Evolutionary conservation across 495 filamentous ascomycete species (phyloP).

Genomic region (Hypomontagnella submonticulosa): DNA sequence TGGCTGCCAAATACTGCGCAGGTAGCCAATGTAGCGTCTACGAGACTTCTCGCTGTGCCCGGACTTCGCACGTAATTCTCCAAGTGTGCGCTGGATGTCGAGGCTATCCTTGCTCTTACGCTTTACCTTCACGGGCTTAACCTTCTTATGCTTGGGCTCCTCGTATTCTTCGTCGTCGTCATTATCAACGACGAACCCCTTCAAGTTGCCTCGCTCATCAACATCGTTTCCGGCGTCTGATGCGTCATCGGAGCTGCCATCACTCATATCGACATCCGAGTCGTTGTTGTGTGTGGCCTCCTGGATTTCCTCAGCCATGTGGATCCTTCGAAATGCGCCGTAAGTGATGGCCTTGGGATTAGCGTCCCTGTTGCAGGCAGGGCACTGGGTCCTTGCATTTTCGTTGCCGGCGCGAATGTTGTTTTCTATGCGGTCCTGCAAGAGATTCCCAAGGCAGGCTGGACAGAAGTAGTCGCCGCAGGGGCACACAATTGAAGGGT

Average conservation of each 20-base stretch:
- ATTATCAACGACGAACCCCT: conserved; percentile 68
- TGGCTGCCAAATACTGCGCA: conserved; percentile 74
- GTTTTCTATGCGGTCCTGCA: conserved; percentile 68
- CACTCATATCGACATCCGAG: conserved; percentile 22
- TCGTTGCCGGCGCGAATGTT: conserved; percentile 29
- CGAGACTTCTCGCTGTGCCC: conserved; percentile 70
- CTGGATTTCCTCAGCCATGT: conserved; percentile 63
- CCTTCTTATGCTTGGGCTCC: conserved; percentile 30
- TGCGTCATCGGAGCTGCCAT: conserved; percentile 47
- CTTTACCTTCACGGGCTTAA: conserved; percentile 42
- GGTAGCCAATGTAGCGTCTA: conserved; percentile 69
- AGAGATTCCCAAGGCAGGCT: conserved; percentile 79
- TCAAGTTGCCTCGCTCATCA: conserved; percentile 58
- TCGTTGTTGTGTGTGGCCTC: conserved; percentile 38
- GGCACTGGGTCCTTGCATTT: not conserved
- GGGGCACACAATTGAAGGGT: conserved; percentile 82
- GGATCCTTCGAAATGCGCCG: conserved; percentile 75
- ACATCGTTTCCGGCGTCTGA: conserved; percentile 51
- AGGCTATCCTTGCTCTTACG: conserved; percentile 43
- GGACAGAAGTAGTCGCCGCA: conserved; percentile 86
- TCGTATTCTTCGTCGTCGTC: conserved; percentile 20
- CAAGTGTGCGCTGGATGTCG: conserved; percentile 41
- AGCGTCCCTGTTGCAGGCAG: not conserved
- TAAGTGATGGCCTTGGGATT: conserved; percentile 71
- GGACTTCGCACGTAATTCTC: conserved; percentile 63